phyloP scores from a whole-genome alignment of 1,284 basidiomycete genomes.

The Tilletia horrida region DNA sequence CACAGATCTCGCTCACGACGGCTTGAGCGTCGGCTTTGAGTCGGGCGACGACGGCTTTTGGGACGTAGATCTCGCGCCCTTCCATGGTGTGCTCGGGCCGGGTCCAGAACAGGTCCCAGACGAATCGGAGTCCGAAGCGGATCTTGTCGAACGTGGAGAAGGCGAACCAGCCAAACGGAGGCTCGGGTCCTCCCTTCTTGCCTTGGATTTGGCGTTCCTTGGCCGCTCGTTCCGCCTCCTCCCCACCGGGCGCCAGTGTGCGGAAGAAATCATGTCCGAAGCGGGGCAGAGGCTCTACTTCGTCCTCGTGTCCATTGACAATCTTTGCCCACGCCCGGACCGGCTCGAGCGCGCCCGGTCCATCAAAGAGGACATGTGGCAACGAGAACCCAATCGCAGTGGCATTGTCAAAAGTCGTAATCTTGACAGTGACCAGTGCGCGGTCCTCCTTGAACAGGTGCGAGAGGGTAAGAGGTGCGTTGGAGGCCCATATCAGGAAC shows the following conservation, averaged over 20 bases:
- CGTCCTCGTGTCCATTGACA: constrained; percentile 1
- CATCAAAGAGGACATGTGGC: not conserved
- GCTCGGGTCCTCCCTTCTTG: not conserved
- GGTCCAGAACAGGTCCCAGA: not conserved
- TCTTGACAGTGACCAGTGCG: not conserved
- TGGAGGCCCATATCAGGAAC: not conserved
- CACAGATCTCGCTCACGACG: not conserved
- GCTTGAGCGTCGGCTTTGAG: not conserved
- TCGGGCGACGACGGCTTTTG: not conserved
- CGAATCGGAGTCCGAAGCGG: not conserved
- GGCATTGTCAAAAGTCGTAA: not conserved
- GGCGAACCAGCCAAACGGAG: constrained; percentile 5
- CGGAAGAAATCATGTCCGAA: constrained; percentile 2
- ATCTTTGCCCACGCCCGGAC: not conserved
- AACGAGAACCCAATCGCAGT: not conserved
- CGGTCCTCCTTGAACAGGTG: constrained; percentile 12
- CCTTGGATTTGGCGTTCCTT: not conserved
- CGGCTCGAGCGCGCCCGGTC: not conserved
- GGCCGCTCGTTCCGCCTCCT: not conserved
- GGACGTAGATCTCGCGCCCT: constrained; percentile 1
- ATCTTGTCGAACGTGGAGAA: not conserved
- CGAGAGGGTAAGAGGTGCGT: not conserved
- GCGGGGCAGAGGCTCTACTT: not conserved
- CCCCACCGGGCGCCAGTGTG: not conserved
- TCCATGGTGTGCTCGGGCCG: constrained; percentile 1